phyloP scores from a whole-genome alignment of 2,329 filamentous ascomycete genomes.

The Aspergillus alliaceus region DNA sequence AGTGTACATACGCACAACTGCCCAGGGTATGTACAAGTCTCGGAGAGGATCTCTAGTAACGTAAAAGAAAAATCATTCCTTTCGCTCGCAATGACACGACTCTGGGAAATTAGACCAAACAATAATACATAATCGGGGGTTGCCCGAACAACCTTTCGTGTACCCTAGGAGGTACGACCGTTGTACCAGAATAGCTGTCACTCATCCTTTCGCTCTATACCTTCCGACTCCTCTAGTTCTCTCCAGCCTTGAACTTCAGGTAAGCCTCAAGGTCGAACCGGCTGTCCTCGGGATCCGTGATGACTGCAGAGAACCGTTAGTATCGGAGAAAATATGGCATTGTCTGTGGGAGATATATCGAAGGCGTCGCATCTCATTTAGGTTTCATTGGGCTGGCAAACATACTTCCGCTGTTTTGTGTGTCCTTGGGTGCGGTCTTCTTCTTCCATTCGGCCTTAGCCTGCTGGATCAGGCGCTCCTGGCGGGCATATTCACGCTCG shows the following conservation, averaged over 20 bases:
- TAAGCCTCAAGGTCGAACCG: constrained; percentile 93
- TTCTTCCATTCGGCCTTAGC: constrained; percentile 89
- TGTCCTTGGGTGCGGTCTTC: constrained; percentile 61
- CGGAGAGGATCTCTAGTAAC: constrained; percentile 42
- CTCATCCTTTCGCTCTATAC: constrained; percentile 28
- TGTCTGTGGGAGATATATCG: constrained; percentile 8
- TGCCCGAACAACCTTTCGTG: constrained; percentile 33
- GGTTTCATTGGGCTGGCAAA: constrained; percentile 12
- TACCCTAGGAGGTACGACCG: constrained; percentile 36
- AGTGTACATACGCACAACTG: constrained; percentile 40
- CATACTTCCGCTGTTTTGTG: constrained; percentile 37
- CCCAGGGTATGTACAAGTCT: constrained; percentile 45
- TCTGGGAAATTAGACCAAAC: constrained; percentile 42
- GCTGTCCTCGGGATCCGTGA: constrained; percentile 76
- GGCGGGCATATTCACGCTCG: constrained; percentile 83
- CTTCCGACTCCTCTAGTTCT: constrained; percentile 33
- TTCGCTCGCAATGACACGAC: constrained; percentile 43
- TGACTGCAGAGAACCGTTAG: constrained; percentile 50
- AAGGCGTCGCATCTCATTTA: neutral
- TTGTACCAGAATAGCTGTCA: constrained; percentile 31
- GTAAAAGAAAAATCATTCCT: constrained; percentile 38
- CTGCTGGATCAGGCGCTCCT: constrained; percentile 86
- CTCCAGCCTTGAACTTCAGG: constrained; percentile 62
- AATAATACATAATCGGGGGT: constrained; percentile 43
- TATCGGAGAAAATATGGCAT: constrained; percentile 14